Base-by-base conservation (phyloP, 208 protist species). In the Leptomonas pyrrhocoris region DNA sequence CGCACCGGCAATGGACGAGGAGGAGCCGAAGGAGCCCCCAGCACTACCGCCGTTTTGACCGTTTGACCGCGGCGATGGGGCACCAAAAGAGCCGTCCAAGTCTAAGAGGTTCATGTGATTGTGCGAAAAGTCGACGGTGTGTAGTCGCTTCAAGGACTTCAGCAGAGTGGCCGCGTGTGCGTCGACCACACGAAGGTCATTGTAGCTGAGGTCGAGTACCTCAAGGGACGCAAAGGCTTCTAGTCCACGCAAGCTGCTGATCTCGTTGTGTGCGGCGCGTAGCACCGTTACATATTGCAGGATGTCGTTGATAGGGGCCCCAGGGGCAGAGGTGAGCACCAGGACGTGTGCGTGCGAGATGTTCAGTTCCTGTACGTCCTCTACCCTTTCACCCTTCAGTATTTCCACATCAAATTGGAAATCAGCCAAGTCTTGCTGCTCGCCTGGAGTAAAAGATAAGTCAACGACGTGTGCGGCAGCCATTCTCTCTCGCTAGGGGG, bases 181-280 rank as follows among this genome's bases (percentile, higher is more conserved):
- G 64, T 96, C 92, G 18, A 93, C 60, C 43, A 91, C 83, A 13
- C 71, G 77, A 13, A 96, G 25, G 18, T 40, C 28, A 68, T 96
- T 96, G 75, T 94, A 71, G 62, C 85, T 87, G 4, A 92, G 48
- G 72, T 96, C 81, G 13, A 96, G 80, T 45, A 89, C 76, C 76
- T 94, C 84, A 6, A 96, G 69, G 56, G 79, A 72, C 6, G 34
- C 19, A 61, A 94, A 93, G 19, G 61, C 50, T 13, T 93, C 92
- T 18, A 96, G 25, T 12, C 92, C 92, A 27, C 74, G 67, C 34
- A 96, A 58, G 15, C 51, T 80, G 57, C 64, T 74, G 9, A 96
- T 55, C 13, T 65, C 48, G 60, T 96, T 96, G 73, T 92, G 58
- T 2, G 89, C 74, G 1, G 75, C 85, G 7, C 78, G 69, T n/a